phyloP scores from a whole-genome alignment of 768 basidiomycete species.

The Auriculariales sp. region DNA sequence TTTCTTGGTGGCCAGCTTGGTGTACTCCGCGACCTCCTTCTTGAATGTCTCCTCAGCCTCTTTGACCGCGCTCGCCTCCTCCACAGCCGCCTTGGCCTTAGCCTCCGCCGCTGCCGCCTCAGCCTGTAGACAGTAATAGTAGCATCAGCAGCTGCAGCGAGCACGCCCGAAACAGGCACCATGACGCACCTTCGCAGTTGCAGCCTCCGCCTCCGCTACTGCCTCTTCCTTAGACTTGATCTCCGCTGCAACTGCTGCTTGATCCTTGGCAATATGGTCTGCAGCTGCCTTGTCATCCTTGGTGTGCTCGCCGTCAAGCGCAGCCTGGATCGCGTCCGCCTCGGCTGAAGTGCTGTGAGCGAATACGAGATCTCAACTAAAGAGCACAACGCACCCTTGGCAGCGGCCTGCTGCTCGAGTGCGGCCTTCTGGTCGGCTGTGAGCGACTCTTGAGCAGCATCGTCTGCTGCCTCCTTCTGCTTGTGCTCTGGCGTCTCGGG shows the following conservation, averaged over 20 bases:
- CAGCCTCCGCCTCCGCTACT: neutral
- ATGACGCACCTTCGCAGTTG: neutral
- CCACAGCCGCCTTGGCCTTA: neutral
- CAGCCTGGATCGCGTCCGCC: neutral
- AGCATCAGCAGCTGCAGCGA: neutral
- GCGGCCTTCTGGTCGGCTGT: neutral
- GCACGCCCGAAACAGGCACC: no score
- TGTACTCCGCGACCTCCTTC: neutral
- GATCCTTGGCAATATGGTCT: neutral
- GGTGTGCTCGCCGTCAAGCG: neutral
- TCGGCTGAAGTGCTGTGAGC: neutral
- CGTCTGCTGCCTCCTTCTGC: neutral
- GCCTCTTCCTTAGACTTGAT: neutral
- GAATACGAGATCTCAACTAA: neutral
- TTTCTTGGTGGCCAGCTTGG: neutral
- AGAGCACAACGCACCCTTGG: neutral
- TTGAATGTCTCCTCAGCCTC: neutral
- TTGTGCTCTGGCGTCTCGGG: neutral
- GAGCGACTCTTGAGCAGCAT: neutral
- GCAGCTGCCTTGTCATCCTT: neutral
- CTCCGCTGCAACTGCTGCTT: neutral
- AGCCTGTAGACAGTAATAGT: neutral
- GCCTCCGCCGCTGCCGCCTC: neutral
- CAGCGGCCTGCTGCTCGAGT: neutral
- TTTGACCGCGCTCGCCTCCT: neutral